These are phyloP conservation scores for Candida gorgasii DNA, from an alignment of 805 yeast species.

Conservation along the genomic window DNA sequence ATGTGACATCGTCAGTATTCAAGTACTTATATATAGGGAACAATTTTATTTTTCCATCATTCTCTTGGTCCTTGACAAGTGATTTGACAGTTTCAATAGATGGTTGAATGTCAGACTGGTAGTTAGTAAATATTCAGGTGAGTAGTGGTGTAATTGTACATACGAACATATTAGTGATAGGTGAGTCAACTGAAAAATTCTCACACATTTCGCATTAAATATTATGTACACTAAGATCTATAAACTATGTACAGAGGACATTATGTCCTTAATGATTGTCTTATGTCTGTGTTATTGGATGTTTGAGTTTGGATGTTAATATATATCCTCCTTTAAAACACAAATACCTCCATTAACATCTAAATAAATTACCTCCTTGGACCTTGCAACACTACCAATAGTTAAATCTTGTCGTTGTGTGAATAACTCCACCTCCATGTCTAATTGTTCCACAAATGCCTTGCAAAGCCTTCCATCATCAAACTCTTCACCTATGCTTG, in stretches of 20 bases:
- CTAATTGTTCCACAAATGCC: slow-evolving; percentile 51
- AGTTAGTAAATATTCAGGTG: slow-evolving; percentile 18
- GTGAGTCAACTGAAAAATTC: slow-evolving; percentile 10
- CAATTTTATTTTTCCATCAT: slow-evolving; percentile 51
- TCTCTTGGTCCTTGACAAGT: slow-evolving; percentile 22
- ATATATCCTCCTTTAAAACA: slow-evolving; percentile 30
- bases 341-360: slow-evolving; percentile 42
- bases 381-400: slow-evolving; percentile 47
- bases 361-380: slow-evolving; percentile 45
- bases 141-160: background rate
- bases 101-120: slow-evolving; percentile 34
- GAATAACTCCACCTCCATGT: slow-evolving; percentile 46
- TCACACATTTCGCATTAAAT: background rate
- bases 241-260: background rate
- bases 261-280: no score
- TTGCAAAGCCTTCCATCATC: slow-evolving; percentile 28
- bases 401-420: slow-evolving; percentile 18
- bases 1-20: slow-evolving; percentile 77
- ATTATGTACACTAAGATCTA: no score
- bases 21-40: slow-evolving; percentile 80
- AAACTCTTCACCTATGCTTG: slow-evolving; percentile 26
- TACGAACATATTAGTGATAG: background rate
- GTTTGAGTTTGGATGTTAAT: no score
- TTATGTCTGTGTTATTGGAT: no score
- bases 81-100: slow-evolving; percentile 30